Base-by-base conservation (phyloP, 306 rosid species). In the Acacia melanoxylon region DNA sequence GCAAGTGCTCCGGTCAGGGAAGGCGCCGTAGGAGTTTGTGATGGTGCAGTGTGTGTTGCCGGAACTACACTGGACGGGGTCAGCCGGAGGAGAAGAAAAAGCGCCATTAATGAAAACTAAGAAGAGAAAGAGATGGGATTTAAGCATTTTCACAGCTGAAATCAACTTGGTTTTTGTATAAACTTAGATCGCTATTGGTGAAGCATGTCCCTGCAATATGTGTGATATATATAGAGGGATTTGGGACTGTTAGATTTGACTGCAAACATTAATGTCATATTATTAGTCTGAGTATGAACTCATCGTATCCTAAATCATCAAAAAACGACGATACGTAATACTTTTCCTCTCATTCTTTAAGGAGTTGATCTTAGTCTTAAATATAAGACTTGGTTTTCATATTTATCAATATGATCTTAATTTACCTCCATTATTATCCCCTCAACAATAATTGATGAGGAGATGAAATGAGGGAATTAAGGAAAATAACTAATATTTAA, bases 401-500 rank as follows among this genome's bases (percentile, higher is more conserved):
- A 37, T 6, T 6, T 6, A 0, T 6, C 1, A 6, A 37, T 37
- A 0, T 37, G 0, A 6, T 37, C 0, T 0, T 37, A 37, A 37
- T 37, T 6, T 1, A 37, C 1, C 8, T 1, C 1, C 6, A 37
- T 37, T 37, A 5, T 1, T 37, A 0, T 1, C 8, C 4, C 41
- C 0, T 37, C 8, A 37, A 37, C 8, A 37, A 37, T 37, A 37
- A 37, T 37, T 0, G 6, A 37, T 37, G 0, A 37, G 8, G 1
- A 37, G 8, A 37, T 1, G 41, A 6, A 37, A 37, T 1, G 41
- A 5, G 41, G 8, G 1, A 37, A 37, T 37, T 37, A 37, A 37
- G 8, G 1, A 37, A 6, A n/a, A n/a, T n/a, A n/a, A n/a, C n/a
- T n/a, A n/a, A n/a, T n/a, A n/a, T n/a, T n/a, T n/a, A n/a, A n/a